Conservation (phyloP, 345 rosid genomes). For the Aegle marmelos region DNA sequence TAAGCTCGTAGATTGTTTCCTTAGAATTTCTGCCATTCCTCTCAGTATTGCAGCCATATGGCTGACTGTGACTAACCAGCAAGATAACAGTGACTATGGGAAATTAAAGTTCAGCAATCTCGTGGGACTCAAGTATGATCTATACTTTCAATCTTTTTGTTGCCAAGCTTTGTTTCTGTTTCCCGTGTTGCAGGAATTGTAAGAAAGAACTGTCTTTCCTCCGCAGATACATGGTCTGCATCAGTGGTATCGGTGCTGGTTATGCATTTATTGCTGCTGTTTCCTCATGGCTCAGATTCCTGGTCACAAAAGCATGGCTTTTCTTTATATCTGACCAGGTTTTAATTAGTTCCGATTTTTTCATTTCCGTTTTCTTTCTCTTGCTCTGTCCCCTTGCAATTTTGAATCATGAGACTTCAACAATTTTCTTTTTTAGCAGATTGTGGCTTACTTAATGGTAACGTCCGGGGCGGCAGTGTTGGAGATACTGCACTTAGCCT, state of each 20-base stretch:
- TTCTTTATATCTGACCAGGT: conserved; percentile 94
- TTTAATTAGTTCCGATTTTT: neutral
- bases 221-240: conserved; percentile 64
- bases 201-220: neutral
- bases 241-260: conserved; percentile 56
- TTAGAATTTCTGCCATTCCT: conserved; percentile 75
- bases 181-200: neutral
- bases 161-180: neutral
- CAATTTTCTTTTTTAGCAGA: conserved; percentile 30
- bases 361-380: neutral
- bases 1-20: conserved; percentile 56
- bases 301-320: conserved; percentile 69
- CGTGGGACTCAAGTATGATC: conserved; percentile 69
- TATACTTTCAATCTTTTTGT: neutral
- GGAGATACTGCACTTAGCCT: conserved; percentile 59
- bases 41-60: conserved; percentile 70
- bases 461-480: conserved; percentile 73
- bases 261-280: conserved; percentile 66
- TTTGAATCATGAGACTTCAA: neutral
- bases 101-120: conserved; percentile 46
- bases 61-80: conserved; percentile 67
- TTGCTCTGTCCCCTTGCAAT: neutral
- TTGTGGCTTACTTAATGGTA: conserved; percentile 68
- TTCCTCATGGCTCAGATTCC: conserved; percentile 52
- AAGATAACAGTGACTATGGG: conserved; percentile 60